phyloP scores from a whole-genome alignment of 192 early-diverging fungal genomes.

The Podila epicladia region DNA sequence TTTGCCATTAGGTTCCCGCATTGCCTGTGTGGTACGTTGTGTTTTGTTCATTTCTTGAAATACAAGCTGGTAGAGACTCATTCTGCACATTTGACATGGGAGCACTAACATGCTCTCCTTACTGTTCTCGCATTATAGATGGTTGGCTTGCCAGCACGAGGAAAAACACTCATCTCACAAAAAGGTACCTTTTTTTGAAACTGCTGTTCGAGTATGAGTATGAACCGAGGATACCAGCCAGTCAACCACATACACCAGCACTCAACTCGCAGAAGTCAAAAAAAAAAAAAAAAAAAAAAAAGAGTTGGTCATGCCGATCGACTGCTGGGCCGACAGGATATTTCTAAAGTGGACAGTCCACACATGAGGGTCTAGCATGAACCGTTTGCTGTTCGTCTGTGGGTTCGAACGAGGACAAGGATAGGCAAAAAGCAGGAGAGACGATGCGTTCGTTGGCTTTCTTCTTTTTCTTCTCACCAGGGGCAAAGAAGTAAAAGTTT shows the following conservation, averaged over 20 bases:
- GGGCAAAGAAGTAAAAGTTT: not conserved
- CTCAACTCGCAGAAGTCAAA: not conserved
- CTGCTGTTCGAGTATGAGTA: not conserved
- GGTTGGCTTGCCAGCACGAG: conserved; percentile 92
- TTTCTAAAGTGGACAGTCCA: too few relatives aligned
- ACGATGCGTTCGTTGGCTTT: too few relatives aligned
- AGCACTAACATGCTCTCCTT: not conserved
- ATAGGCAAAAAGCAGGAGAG: too few relatives aligned
- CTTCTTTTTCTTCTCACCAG: conserved; percentile 5
- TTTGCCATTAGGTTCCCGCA: conserved; percentile 45
- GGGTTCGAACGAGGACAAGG: too few relatives aligned
- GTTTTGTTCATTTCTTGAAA: not conserved
- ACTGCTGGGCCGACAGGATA: not conserved
- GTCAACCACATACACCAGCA: not conserved
- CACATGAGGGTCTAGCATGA: too few relatives aligned
- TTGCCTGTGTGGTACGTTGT: conserved; percentile 58
- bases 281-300: not conserved
- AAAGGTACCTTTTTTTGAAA: conserved; percentile 69
- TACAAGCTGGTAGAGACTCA: not conserved
- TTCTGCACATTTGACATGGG: not conserved
- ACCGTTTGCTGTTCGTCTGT: too few relatives aligned
- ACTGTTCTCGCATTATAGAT: conserved; percentile 60
- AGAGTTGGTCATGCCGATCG: not conserved
- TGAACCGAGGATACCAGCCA: not conserved
- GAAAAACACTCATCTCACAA: conserved; percentile 96